Conservation (phyloP, 2,329 filamentous ascomycete genomes). For the Cordyceps tenuipes region DNA sequence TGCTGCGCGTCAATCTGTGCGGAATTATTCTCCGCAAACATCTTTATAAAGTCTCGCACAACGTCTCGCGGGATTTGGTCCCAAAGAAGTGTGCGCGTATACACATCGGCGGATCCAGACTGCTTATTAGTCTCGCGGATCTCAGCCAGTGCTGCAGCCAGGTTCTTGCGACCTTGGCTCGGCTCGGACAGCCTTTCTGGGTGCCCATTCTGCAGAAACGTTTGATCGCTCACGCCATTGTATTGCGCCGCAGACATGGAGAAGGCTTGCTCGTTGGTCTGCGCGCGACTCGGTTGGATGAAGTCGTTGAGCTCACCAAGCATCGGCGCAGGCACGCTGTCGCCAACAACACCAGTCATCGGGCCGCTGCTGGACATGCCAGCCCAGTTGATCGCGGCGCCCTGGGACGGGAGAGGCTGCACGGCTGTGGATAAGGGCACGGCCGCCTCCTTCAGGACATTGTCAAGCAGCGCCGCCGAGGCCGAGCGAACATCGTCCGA, state of each 20-base stretch:
- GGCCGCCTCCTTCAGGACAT: conserved; percentile 73
- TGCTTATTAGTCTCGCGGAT: conserved; percentile 67
- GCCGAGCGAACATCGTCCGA: conserved; percentile 74
- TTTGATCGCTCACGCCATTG: conserved; percentile 60
- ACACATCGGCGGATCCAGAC: conserved; percentile 70
- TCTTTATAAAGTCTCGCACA: conserved; percentile 83
- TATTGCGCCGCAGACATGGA: conserved; percentile 80
- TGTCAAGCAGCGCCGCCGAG: conserved; percentile 69
- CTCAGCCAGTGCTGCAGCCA: conserved; percentile 70
- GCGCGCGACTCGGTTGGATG: conserved; percentile 70
- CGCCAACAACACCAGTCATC: conserved; percentile 32
- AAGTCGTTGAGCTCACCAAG: conserved; percentile 60
- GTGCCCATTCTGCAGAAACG: conserved; percentile 53
- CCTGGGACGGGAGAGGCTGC: conserved; percentile 40
- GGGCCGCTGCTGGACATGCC: conserved; percentile 32
- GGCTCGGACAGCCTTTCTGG: conserved; percentile 39
- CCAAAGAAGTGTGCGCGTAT: conserved; percentile 87
- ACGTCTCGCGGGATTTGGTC: conserved; percentile 89
- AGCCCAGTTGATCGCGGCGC: conserved; percentile 41
- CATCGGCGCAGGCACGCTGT: conserved; percentile 44
- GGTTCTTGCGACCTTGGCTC: conserved; percentile 61
- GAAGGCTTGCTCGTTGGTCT: conserved; percentile 83
- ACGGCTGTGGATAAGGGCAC: conserved; percentile 40
- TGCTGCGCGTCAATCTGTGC: conserved; percentile 33
- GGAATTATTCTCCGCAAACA: conserved; percentile 69